phyloP scores from a whole-genome alignment of 257 asterid genomes.

The Ehretia macrophylla region DNA sequence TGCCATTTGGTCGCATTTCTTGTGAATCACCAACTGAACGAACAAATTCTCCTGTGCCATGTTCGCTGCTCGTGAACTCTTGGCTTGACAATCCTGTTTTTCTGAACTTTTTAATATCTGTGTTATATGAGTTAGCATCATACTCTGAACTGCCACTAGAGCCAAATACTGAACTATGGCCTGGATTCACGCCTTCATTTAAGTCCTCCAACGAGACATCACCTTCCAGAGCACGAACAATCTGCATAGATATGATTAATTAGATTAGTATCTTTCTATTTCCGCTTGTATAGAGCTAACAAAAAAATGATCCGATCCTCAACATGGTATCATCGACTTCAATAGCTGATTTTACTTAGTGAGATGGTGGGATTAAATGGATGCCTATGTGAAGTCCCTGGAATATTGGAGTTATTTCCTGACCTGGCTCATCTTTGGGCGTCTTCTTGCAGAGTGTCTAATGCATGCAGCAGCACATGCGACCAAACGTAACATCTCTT shows the following conservation, averaged over 20 bases:
- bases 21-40: conserved; percentile 24
- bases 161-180: conserved; percentile 30
- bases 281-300: too few relatives aligned
- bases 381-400: too few relatives aligned
- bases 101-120: conserved; percentile 34
- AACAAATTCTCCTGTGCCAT: conserved; percentile 30
- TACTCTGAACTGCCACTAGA: conserved; percentile 52
- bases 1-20: conserved; percentile 20
- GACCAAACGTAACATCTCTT: conserved; percentile 75
- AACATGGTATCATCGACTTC: too few relatives aligned
- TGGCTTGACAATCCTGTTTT: conserved; percentile 52
- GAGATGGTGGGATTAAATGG: too few relatives aligned
- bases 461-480: conserved; percentile 64
- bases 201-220: conserved; percentile 64
- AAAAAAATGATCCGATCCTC: too few relatives aligned
- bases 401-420: not conserved
- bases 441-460: conserved; percentile 78
- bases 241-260: conserved; percentile 19
- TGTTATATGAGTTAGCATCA: conserved; percentile 27
- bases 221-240: conserved; percentile 85
- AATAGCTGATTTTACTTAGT: too few relatives aligned
- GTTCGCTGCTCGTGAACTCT: conserved; percentile 59
- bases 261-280: too few relatives aligned
- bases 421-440: conserved; percentile 94
- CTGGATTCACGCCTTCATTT: conserved; percentile 37